Percentiles rank a stretch among this genome's conserved stretches.
These are phyloP conservation scores for Rhodomyrtus tomentosa DNA, from an alignment of 345 rosid species.

Conservation along the genomic window DNA sequence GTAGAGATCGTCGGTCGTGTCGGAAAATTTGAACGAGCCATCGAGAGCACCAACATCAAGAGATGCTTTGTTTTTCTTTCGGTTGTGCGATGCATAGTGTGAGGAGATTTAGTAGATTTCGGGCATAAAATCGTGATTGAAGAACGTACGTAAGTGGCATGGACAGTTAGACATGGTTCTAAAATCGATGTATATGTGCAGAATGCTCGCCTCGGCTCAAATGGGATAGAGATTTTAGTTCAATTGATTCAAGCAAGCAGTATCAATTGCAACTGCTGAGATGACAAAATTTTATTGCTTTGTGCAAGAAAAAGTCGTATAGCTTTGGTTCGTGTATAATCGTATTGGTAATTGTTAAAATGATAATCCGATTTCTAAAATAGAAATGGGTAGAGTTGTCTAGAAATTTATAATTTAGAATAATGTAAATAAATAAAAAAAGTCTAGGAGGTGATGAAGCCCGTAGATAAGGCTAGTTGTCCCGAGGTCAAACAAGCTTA, in stretches of 20 bases:
- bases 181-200: background rate
- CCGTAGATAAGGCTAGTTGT: no score
- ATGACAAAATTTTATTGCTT: background rate
- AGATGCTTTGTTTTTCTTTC: background rate
- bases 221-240: background rate
- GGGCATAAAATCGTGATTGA: background rate
- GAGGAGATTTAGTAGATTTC: background rate
- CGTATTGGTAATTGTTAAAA: no score
- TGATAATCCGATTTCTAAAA: no score
- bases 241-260: background rate
- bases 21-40: background rate
- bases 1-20: background rate
- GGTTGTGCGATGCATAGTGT: background rate
- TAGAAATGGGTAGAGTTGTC: no score
- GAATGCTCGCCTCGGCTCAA: background rate
- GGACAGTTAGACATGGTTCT: background rate
- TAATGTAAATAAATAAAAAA: no score
- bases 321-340: no score
- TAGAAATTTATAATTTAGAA: no score
- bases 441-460: no score
- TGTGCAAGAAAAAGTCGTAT: no score
- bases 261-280: background rate
- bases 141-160: background rate
- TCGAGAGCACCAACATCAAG: background rate
- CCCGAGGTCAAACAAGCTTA: no score